Base-by-base conservation (phyloP, 2,329 filamentous ascomycete genomes). In the Nannizziopsis arthrosporioides region DNA sequence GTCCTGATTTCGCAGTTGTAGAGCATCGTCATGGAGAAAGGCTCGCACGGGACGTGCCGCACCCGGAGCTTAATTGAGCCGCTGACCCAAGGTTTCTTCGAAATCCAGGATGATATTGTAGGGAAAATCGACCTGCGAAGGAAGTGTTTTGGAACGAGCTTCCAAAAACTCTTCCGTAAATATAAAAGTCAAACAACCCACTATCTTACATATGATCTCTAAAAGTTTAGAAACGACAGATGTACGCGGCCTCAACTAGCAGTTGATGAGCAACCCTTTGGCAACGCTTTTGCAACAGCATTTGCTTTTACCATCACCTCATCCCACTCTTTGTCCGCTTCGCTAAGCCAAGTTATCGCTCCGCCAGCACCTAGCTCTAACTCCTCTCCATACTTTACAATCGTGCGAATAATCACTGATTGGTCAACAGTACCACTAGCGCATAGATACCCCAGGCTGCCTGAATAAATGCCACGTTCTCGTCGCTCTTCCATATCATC, bases 391-490 rank as follows among this genome's bases (percentile, higher is more conserved):
- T 46, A 31, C 42, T 59, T 65, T 42, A 90, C 88, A 58, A 89
- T 77, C 42, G 82, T 89, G 18, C 90, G 76, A 53, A 96, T 96
- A 1, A 88, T 81, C 14, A 96, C 92, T 55, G 84, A 92, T 74
- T 90, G 95, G 64, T 94, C 89, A 0, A 86, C 88, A 5, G 78
- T 78, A 0, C 90, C 90, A 0, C 84, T 80, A 5, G 87, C 81
- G 57, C 94, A 89, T 63, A 94, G 77, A 65, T 94, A 96, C 0
- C 90, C 90, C 43, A 95, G 76, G 1, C 93, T 84, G 15, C 92
- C 88, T 5, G 86, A 86, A 66, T 95, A 95, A 44, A 95, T 67
- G 30, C 86, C 81, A 44, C 90, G 73, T 49, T 69, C 66, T 3
- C 71, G 62, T 14, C 47, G 27, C 14, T 66, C 67, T 65, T 94